Conservation (phyloP, 148 eudicot species). For the Amaranthus hypochondriacus region DNA sequence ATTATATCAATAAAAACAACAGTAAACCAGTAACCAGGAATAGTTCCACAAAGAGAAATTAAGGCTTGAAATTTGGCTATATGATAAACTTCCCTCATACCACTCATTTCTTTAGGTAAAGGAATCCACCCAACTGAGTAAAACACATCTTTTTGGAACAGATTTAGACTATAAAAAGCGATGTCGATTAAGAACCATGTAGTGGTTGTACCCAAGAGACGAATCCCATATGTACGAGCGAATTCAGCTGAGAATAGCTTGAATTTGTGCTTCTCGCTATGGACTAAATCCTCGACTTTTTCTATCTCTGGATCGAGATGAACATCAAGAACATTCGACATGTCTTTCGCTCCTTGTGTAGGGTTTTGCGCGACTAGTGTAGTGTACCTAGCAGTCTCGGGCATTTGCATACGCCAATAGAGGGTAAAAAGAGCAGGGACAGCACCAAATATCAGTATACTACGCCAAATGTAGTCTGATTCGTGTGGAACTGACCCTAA, state of each 20-base stretch:
- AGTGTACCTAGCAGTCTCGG: constrained; percentile 17
- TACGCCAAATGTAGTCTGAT: constrained; percentile 13
- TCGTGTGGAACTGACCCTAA: neutral
- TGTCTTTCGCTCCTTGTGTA: constrained; percentile 5
- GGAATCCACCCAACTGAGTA: neutral
- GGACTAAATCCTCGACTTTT: neutral
- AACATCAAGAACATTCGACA: neutral
- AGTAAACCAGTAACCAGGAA: no score
- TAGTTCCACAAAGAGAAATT: no score
- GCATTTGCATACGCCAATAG: constrained; percentile 22
- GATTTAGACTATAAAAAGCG: no score
- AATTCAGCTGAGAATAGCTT: neutral
- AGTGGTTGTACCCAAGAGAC: no score
- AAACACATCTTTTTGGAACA: no score
- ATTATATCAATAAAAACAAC: no score
- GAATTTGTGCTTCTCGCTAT: neutral
- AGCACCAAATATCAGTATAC: constrained; percentile 10
- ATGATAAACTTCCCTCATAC: neutral
- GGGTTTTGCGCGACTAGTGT: constrained; percentile 13
- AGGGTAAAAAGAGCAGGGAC: constrained; percentile 5
- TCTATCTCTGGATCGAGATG: neutral
- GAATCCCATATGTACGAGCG: neutral
- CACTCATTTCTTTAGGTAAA: neutral
- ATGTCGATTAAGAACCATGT: no score
- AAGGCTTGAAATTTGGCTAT: neutral